Evolutionary conservation across 768 basidiomycete genomes (phyloP).

Genomic region (Suillus subalutaceus): DNA sequence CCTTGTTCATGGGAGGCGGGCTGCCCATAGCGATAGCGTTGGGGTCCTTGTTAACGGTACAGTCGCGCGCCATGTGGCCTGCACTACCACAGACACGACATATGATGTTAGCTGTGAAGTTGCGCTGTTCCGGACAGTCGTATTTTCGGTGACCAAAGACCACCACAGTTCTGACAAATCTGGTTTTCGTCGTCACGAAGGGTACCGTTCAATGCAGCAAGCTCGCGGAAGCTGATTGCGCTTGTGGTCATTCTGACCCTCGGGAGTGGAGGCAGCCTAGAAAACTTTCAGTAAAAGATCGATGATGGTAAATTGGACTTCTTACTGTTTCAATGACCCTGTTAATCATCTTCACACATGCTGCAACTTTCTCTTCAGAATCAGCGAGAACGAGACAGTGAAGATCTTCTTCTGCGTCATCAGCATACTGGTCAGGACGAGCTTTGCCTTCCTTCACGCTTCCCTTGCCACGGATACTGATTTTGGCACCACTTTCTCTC

Average conservation of each 20-base stretch:
- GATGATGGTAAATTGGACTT: background rate
- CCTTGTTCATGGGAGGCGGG: constrained; percentile 57
- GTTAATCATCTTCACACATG: constrained; percentile 95
- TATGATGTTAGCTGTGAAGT: constrained; percentile 99
- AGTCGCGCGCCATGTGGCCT: constrained; percentile 99
- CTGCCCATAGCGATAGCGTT: constrained; percentile 57
- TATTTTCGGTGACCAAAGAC: constrained; percentile 96
- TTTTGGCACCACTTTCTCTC: constrained; percentile 95
- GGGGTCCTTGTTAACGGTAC: constrained; percentile 90
- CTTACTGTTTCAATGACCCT: constrained; percentile 95
- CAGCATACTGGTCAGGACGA: constrained; percentile 89
- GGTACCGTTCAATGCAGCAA: constrained; percentile 97
- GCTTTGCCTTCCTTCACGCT: constrained; percentile 99
- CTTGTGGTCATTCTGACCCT: constrained; percentile 99
- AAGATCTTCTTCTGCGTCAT: constrained; percentile 98
- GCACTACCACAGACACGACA: constrained; percentile 98
- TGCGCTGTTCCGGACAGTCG: constrained; percentile 97
- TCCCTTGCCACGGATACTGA: constrained; percentile 97
- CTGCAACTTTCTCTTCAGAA: constrained; percentile 85
- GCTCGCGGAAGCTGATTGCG: constrained; percentile 97
- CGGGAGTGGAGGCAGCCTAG: constrained; percentile 97
- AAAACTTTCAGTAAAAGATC: constrained; percentile 3
- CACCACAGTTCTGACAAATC: constrained; percentile 96
- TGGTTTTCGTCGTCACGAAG: constrained; percentile 99
- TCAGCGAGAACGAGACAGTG: constrained; percentile 97